Conservation (phyloP, 805 yeast genomes). For the Tetrapisispora pingtungensis region DNA sequence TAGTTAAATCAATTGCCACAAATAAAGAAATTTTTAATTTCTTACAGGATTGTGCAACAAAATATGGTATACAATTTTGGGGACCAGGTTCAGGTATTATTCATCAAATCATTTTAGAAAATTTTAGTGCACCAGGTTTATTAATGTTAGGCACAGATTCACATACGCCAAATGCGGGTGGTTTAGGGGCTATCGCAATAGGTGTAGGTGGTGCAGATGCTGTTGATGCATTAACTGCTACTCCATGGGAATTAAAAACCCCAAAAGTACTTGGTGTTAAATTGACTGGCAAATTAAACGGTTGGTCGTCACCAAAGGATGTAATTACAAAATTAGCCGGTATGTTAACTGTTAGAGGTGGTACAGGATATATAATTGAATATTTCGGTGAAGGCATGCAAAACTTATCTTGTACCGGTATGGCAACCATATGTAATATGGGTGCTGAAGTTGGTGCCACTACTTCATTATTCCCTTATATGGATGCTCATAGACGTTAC, state of each 20-base stretch:
- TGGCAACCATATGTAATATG: conserved; percentile 99
- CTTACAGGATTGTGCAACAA: conserved; percentile 83
- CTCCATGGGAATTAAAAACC: conserved; percentile 98
- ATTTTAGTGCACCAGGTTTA: conserved; percentile 92
- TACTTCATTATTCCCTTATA: conserved; percentile 94
- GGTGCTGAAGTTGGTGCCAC: conserved; percentile 99
- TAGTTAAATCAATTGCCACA: conserved; percentile 67
- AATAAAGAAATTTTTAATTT: conserved; percentile 95
- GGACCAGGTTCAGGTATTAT: conserved; percentile 98
- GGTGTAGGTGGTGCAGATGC: conserved; percentile 99
- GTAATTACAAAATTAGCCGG: conserved; percentile 92
- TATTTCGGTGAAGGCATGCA: conserved; percentile 94
- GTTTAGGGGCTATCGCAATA: conserved; percentile 94
- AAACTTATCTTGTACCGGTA: conserved; percentile 88
- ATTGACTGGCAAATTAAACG: conserved; percentile 77
- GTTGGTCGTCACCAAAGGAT: conserved; percentile 97
- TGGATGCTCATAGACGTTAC: conserved; percentile 67
- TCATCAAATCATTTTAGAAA: conserved; percentile 94
- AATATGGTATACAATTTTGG: conserved; percentile 97
- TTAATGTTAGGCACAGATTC: conserved; percentile 98
- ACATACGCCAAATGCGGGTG: conserved; percentile 99
- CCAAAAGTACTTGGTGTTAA: conserved; percentile 92
- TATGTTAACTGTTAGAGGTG: conserved; percentile 88
- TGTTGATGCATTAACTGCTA: conserved; percentile 92
- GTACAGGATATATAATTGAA: conserved; percentile 93